A percentile compares a stretch with the other conserved stretches of the same genome.
Conservation (phyloP, 495 filamentous ascomycete species). For the Cudoniella acicularis region DNA sequence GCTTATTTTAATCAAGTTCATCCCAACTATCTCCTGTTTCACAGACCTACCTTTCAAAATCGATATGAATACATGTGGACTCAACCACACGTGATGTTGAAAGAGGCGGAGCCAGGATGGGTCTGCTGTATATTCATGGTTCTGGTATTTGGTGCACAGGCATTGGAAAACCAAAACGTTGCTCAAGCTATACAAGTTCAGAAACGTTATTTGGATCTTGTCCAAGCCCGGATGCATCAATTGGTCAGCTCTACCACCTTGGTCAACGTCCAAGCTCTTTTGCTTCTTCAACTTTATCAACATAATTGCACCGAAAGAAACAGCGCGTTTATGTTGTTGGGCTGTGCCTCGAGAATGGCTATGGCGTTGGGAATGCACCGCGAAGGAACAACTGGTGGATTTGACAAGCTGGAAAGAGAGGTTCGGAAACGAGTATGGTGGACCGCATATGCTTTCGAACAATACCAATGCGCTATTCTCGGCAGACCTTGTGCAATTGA, state of each 20-base stretch:
- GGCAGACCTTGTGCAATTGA: conserved; percentile 46
- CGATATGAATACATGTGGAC: conserved; percentile 38
- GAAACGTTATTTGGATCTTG: conserved; percentile 34
- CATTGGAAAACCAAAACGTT: conserved; percentile 24
- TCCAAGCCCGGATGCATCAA: conserved; percentile 26
- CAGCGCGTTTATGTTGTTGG: conserved; percentile 40
- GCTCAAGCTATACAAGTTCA: conserved; percentile 31
- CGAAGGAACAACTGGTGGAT: conserved; percentile 33
- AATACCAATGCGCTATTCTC: conserved; percentile 40
- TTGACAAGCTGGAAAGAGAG: conserved; percentile 36
- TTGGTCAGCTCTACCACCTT: conserved; percentile 38
- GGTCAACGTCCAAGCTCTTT: conserved; percentile 40
- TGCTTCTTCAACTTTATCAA: conserved; percentile 42
- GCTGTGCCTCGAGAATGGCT: conserved; percentile 39
- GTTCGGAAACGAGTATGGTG: conserved; percentile 45
- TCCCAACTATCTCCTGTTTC: conserved; percentile 41
- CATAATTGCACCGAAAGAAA: conserved; percentile 44
- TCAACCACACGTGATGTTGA: conserved; percentile 20
- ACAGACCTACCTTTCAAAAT: conserved; percentile 38
- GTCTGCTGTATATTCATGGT: conserved; percentile 44
- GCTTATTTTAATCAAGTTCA: conserved; percentile 42
- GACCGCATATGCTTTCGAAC: conserved; percentile 44
- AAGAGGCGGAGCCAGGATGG: conserved; percentile 34
- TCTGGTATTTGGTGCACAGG: conserved; percentile 36
- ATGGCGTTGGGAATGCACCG: conserved; percentile 46